A percentile compares a stretch with the other conserved stretches of the same genome.
Conservation (phyloP, 2,329 filamentous ascomycete species). For the Microascus cirrosus region DNA sequence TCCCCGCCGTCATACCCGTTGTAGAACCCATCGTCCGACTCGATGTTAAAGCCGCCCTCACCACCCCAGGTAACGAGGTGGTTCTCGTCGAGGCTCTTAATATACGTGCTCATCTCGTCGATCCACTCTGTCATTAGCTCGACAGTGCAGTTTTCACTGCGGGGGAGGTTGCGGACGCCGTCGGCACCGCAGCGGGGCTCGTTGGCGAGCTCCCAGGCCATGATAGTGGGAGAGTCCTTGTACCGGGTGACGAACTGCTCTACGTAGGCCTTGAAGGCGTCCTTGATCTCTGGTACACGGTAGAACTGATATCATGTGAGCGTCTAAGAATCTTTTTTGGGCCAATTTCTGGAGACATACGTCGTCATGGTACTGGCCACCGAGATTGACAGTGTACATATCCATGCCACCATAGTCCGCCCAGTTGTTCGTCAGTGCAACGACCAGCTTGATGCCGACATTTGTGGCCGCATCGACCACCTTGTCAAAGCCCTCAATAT, state of each 20-base stretch:
- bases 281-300: conserved; percentile 34
- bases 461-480: conserved; percentile 37
- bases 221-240: conserved; percentile 44
- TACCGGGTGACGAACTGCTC: conserved; percentile 47
- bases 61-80: conserved; percentile 45
- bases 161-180: conserved; percentile 30
- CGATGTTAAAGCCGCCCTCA: conserved; percentile 44
- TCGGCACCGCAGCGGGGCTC: conserved; percentile 42
- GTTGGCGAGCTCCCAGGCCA: conserved; percentile 59
- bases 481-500: conserved; percentile 33
- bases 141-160: conserved; percentile 25
- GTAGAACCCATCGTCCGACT: conserved; percentile 30
- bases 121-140: conserved; percentile 34
- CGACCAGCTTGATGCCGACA: conserved; percentile 37
- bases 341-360: conserved; percentile 13
- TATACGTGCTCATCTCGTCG: conserved; percentile 40
- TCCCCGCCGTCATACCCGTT: conserved; percentile 38
- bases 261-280: conserved; percentile 47
- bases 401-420: conserved; percentile 50
- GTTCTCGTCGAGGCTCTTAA: conserved; percentile 38
- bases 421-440: conserved; percentile 47
- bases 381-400: conserved; percentile 43
- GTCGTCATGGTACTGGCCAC: conserved; percentile 38
- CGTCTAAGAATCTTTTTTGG: not conserved
- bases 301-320: conserved; percentile 28